Percentiles rank a stretch among this genome's conserved stretches.
Conservation (phyloP, 352 stramenopile species). For the Pythium dissotocum region DNA sequence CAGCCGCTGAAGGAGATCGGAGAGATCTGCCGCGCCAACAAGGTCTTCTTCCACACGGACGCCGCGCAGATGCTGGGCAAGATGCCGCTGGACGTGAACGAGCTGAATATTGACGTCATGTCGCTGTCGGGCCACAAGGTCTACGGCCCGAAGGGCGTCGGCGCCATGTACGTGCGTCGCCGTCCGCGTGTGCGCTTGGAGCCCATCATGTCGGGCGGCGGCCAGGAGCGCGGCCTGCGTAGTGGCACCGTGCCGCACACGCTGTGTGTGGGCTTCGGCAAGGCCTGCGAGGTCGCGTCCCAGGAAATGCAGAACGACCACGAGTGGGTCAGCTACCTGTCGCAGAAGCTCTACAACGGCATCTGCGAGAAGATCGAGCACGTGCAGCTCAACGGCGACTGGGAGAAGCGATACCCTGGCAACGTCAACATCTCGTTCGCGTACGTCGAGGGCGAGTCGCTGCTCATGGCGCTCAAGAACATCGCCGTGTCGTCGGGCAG, state of each 20-base stretch:
- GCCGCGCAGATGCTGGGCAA: constrained; percentile 98
- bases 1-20: constrained; percentile 98
- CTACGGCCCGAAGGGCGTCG: constrained; percentile 99
- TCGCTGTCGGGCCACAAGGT: constrained; percentile 98
- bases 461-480: constrained; percentile 99
- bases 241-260: constrained; percentile 88
- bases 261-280: constrained; percentile 86
- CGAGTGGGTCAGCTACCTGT: constrained; percentile 94
- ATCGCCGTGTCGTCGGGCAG: constrained; percentile 97
- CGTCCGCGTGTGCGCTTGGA: constrained; percentile 96
- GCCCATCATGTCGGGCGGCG: constrained; percentile 97
- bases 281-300: constrained; percentile 91
- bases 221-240: constrained; percentile 97
- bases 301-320: constrained; percentile 97
- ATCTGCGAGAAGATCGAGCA: constrained; percentile 85
- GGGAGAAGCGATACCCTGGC: constrained; percentile 91
- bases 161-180: constrained; percentile 97
- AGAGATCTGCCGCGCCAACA: constrained; percentile 88
- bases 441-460: constrained; percentile 98
- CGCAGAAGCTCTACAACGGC: constrained; percentile 91
- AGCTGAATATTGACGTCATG: constrained; percentile 99
- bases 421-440: constrained; percentile 99
- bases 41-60: constrained; percentile 99
- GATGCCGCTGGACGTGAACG: constrained; percentile 97
- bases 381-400: constrained; percentile 97